Evolutionary conservation across 2,329 filamentous ascomycete genomes (phyloP), one percentile per base, ranked within the genome.

Genomic region (Cordyceps javanica): DNA sequence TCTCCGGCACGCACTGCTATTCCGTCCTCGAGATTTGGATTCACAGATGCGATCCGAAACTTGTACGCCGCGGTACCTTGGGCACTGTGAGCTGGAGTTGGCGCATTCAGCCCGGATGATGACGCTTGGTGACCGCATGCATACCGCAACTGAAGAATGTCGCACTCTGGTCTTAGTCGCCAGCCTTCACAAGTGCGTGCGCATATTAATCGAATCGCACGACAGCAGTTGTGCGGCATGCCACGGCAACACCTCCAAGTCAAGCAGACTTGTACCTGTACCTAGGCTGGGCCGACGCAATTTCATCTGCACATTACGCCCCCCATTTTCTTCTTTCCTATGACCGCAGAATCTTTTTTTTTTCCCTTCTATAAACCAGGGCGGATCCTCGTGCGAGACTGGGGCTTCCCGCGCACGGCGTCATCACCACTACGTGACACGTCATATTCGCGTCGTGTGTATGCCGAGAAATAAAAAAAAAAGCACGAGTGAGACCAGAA

Each of bases 381-480:
- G 39, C 51, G 51, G 51, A 54, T 44, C 51, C 38, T 34, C 32
- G 38, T 26, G 19, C 26, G 39, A 54, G 8, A 32, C 48, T 23
- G 21, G 48, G 48, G n/a, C 38, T 44, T n/a, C 44, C 10, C n/a
- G 25, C n/a, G 28, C 51, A 44, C 51, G 19, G 23, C 26, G 38
- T 42, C 52, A 55, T 39, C 52, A 55, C 52, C 41, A 55, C 52
- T 55, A 55, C 41, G 19, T 55, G 52, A 55, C 52, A 3, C 38
- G 52, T 55, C 52, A 55, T 28, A 44, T 54, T 54, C 39, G 8
- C 19, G 36, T 16, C n/a, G 25, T 13, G 19, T n/a, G 49, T 25
- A 39, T 14, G 8, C 21, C 23, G n/a, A n/a, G 9, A 49, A 21
- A 11, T 19, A 9, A 23, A 14, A 38, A 14, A 36, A 50, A 23